phyloP scores from a whole-genome alignment of 2,329 filamentous ascomycete genomes.

The Fusarium lyarnte region DNA sequence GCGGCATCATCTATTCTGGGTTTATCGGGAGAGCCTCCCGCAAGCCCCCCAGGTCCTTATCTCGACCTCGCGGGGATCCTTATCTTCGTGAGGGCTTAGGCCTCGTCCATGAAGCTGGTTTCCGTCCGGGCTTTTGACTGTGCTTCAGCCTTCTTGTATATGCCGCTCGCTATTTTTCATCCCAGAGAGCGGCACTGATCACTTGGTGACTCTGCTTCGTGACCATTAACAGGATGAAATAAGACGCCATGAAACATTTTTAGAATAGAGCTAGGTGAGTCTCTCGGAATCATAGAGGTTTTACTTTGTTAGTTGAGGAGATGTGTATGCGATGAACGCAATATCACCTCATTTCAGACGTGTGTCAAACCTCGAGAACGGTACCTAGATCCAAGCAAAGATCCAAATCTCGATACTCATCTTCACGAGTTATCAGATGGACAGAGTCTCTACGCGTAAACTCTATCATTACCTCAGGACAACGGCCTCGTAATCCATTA shows the following conservation, averaged over 20 bases:
- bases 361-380: background rate
- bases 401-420: background rate
- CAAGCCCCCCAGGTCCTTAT: constrained; percentile 3
- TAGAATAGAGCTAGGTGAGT: background rate
- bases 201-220: background rate
- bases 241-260: background rate
- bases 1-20: constrained; percentile 8
- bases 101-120: constrained; percentile 8
- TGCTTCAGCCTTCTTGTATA: background rate
- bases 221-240: background rate
- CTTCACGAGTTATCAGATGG: background rate
- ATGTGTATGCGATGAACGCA: background rate
- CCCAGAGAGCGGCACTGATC: constrained; percentile 10
- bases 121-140: constrained; percentile 1
- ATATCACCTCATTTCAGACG: background rate
- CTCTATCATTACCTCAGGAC: background rate
- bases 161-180: constrained; percentile 9
- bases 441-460: background rate
- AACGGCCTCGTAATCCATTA: background rate
- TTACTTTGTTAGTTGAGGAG: background rate
- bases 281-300: background rate
- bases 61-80: constrained; percentile 12
- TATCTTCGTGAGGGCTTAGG: background rate
- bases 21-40: constrained; percentile 8
- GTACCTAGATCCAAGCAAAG: background rate